These are phyloP conservation scores for Mycena olivaceomarginata DNA, from an alignment of 768 basidiomycete species.

Conservation along the genomic window DNA sequence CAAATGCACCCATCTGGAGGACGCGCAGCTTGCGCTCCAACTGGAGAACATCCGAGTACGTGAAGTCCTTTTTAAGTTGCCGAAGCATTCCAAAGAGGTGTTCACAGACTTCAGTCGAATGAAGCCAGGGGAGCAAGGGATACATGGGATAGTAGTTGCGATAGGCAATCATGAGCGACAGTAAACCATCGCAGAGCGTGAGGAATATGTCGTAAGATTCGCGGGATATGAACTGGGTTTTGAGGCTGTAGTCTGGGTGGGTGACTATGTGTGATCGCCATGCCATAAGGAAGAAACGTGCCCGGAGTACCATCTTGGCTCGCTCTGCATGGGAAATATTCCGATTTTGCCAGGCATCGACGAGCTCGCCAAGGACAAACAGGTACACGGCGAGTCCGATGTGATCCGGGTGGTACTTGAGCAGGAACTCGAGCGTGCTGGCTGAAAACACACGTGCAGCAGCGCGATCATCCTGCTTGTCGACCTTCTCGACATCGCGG, in stretches of 20 bases:
- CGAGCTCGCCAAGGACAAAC: no score
- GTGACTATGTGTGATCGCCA: conserved; percentile 48
- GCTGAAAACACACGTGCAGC: no score
- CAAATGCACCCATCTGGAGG: conserved; percentile 39
- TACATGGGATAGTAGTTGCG: conserved; percentile 36
- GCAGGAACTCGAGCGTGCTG: no score
- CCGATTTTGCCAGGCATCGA: no score
- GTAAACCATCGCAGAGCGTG: conserved; percentile 44
- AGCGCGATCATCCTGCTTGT: no score
- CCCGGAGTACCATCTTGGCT: conserved; percentile 46
- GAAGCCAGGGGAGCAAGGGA: conserved; percentile 56
- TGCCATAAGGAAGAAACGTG: conserved; percentile 45
- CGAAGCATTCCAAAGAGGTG: conserved; percentile 54
- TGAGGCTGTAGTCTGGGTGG: conserved; percentile 43
- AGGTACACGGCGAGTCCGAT: no score
- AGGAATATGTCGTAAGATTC: conserved; percentile 48
- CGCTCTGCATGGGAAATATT: no score
- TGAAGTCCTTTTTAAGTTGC: conserved; percentile 50
- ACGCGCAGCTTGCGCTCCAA: no score
- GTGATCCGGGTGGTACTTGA: no score
- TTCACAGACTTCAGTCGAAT: conserved; percentile 53
- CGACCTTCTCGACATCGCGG: no score
- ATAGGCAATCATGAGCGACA: conserved; percentile 47
- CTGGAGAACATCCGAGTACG: conserved; percentile 41
- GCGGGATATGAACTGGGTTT: conserved; percentile 49